Evolutionary conservation across 306 rosid species (phyloP).

Genomic region (Sophora flavescens): DNA sequence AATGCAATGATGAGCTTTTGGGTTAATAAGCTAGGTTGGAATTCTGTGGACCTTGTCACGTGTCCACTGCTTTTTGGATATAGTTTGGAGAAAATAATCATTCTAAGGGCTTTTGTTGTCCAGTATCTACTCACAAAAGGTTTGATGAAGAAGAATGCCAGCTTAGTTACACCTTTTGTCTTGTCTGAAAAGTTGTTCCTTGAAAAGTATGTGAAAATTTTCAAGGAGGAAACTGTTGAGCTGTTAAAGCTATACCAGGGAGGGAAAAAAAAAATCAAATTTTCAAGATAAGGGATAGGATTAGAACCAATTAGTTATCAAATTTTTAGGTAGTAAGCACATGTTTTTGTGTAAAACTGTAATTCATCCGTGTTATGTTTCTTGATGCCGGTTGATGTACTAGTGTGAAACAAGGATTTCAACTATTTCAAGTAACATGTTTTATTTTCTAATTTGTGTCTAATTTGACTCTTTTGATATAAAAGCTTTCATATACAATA

Average conservation of each 20-base stretch:
- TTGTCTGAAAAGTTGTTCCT: conserved; percentile 35
- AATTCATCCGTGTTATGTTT: too few species aligned
- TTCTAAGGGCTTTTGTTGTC: conserved; percentile 56
- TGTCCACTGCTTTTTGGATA: conserved; percentile 15
- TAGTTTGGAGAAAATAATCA: conserved; percentile 60
- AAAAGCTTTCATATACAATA: too few species aligned
- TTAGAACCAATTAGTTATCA: not conserved
- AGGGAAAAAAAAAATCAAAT: conserved; percentile 12
- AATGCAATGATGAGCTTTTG: conserved; percentile 51
- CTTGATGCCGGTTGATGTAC: too few species aligned
- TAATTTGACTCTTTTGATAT: too few species aligned
- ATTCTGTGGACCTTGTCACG: conserved; percentile 16
- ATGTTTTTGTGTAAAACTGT: too few species aligned
- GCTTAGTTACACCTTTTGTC: not conserved
- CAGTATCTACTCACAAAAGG: conserved; percentile 48
- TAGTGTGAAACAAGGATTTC: too few species aligned
- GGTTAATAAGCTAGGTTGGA: conserved; percentile 52
- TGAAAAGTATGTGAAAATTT: conserved; percentile 39
- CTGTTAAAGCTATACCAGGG: conserved; percentile 39
- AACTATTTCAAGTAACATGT: too few species aligned
- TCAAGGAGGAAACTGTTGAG: conserved; percentile 14
- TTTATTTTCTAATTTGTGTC: too few species aligned
- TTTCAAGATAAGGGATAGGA: not conserved
- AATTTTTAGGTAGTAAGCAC: not conserved
- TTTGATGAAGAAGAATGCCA: conserved; percentile 35